Conservation (phyloP, 176 grass and related monocot species). For the Rhynchospora pubera region DNA sequence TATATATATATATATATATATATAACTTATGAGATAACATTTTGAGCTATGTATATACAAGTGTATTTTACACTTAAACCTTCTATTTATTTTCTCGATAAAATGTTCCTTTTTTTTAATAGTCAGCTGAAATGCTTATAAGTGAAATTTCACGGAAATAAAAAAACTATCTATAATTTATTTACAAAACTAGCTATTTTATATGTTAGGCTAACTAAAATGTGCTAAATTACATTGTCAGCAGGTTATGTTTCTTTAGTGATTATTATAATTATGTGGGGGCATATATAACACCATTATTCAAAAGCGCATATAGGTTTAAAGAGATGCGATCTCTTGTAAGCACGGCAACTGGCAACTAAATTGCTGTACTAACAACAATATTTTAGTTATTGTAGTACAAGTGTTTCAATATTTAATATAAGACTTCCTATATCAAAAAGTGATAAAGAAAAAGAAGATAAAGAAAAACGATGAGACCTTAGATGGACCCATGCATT, state of each 20-base stretch:
- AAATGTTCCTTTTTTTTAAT: too few relatives aligned
- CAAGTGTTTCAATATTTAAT: neutral
- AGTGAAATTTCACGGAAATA: too few relatives aligned
- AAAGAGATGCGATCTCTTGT: neutral
- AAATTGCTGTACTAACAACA: conserved; percentile 4
- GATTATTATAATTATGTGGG: neutral
- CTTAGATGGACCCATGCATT: neutral
- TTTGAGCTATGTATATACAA: too few relatives aligned
- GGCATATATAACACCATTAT: neutral
- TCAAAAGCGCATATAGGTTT: neutral
- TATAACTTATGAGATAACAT: too few relatives aligned
- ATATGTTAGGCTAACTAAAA: neutral
- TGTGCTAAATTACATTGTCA: neutral
- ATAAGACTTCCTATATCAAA: neutral
- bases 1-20: too few relatives aligned
- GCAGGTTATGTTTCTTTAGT: neutral
- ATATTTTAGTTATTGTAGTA: neutral
- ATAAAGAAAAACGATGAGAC: neutral
- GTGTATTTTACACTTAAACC: too few relatives aligned
- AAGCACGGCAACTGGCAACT: conserved; percentile 5
- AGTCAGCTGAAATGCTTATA: too few relatives aligned
- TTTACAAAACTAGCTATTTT: neutral
- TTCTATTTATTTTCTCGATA: too few relatives aligned
- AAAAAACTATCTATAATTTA: neutral
- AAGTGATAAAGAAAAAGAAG: neutral